phyloP scores from a whole-genome alignment of 1,139 yeast species.

The Suhomyces bokatorum region DNA sequence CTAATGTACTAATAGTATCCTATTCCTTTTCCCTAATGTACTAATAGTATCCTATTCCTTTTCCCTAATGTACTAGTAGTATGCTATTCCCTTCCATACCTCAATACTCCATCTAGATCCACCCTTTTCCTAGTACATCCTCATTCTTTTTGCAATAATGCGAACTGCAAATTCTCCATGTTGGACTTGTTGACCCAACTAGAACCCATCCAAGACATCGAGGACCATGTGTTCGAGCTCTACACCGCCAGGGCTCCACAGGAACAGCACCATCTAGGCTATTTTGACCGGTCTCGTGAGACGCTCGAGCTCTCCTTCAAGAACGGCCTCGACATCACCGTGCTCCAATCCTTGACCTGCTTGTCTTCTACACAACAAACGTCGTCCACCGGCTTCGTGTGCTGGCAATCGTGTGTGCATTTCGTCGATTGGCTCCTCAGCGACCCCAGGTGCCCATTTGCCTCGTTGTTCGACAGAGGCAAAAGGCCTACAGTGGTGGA shows the following conservation, averaged over 20 bases:
- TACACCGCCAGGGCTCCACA: slow-evolving; percentile 39
- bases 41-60: no score
- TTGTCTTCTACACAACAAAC: slow-evolving; percentile 39
- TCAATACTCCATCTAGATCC: no score
- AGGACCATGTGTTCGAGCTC: slow-evolving; percentile 52
- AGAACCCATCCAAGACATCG: slow-evolving; percentile 29
- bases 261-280: slow-evolving; percentile 48
- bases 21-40: no score
- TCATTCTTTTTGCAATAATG: no score
- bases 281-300: slow-evolving; percentile 38
- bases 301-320: slow-evolving; percentile 35
- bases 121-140: no score
- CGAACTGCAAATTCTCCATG: background rate
- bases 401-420: slow-evolving; percentile 58
- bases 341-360: slow-evolving; percentile 45
- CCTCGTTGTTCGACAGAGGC: slow-evolving; percentile 13
- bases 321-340: slow-evolving; percentile 30
- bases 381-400: slow-evolving; percentile 67
- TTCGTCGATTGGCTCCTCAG: slow-evolving; percentile 55
- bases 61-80: no score
- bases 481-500: slow-evolving; percentile 45
- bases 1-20: no score
- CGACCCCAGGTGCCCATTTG: slow-evolving; percentile 26
- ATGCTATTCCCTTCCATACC: no score
- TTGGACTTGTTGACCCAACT: slow-evolving; percentile 11